Conservation (phyloP, 1,284 basidiomycete genomes). For the Mycena citricolor region DNA sequence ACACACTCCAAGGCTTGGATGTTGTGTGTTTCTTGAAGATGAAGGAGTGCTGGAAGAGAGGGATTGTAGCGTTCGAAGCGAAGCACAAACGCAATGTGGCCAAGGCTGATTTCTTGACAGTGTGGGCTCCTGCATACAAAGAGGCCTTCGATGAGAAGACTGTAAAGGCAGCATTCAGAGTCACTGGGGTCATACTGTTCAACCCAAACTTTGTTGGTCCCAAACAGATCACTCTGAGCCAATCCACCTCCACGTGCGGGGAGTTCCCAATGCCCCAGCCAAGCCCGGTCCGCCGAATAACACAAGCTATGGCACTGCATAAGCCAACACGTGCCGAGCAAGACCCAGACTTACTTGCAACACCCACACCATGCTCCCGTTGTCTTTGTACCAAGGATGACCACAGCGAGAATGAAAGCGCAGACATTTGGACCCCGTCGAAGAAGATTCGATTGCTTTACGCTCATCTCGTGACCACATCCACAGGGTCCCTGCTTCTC, state of each 20-base stretch:
- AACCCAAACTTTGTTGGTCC: conserved; percentile 20
- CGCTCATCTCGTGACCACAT: conserved; percentile 18
- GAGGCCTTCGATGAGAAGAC: conserved; percentile 24
- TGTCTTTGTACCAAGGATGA: too few relatives aligned
- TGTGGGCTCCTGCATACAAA: conserved; percentile 24
- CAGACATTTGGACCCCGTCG: conserved; percentile 22
- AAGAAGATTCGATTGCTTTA: conserved; percentile 25
- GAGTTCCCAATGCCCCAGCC: conserved; percentile 20
- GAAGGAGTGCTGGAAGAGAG: conserved; percentile 24
- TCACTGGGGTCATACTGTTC: conserved; percentile 12
- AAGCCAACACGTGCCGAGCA: conserved; percentile 10
- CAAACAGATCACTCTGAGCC: conserved; percentile 21
- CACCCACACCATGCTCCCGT: conserved; percentile 1
- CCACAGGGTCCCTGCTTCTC: conserved; percentile 22
- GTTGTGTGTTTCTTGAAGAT: conserved; percentile 37
- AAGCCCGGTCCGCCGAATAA: conserved; percentile 22
- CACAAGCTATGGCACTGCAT: conserved; percentile 8
- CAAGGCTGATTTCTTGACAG: conserved; percentile 24
- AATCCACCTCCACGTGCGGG: conserved; percentile 15
- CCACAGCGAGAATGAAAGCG: conserved; percentile 17
- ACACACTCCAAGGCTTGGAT: conserved; percentile 40
- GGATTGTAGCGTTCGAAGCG: conserved; percentile 24
- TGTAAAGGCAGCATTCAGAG: conserved; percentile 18
- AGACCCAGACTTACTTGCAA: conserved; percentile 8
- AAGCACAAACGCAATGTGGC: conserved; percentile 10